Conservation (phyloP, 768 basidiomycete genomes). For the Hygrophorus pudorinus region DNA sequence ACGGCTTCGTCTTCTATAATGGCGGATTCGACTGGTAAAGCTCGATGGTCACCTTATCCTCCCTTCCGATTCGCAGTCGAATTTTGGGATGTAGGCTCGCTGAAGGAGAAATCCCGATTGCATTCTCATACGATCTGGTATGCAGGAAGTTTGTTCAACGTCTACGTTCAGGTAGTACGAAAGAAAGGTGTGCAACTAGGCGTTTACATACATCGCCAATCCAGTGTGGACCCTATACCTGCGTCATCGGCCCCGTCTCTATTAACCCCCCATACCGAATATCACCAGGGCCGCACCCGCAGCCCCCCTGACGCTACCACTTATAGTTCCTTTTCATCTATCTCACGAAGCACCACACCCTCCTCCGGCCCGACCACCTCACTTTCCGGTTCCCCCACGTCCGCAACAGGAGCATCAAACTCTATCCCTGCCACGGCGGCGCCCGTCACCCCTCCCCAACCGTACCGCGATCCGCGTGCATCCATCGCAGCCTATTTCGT, state of each 20-base stretch:
- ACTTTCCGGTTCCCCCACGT: constrained; percentile 11
- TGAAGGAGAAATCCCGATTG: constrained; percentile 77
- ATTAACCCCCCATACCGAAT: constrained; percentile 6
- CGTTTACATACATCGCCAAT: constrained; percentile 83
- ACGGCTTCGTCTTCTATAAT: constrained; percentile 31
- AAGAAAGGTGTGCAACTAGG: constrained; percentile 79
- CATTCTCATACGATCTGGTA: constrained; percentile 87
- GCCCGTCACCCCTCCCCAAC: constrained; percentile 44
- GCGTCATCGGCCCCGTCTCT: constrained; percentile 45
- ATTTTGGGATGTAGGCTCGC: constrained; percentile 76
- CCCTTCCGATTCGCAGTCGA: constrained; percentile 84
- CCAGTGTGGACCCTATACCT: constrained; percentile 72
- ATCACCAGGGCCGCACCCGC: constrained; percentile 16
- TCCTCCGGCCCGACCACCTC: constrained; percentile 7
- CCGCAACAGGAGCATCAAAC: not conserved
- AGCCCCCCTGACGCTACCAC: constrained; percentile 21
- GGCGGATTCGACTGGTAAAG: constrained; percentile 34
- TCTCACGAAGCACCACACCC: constrained; percentile 35
- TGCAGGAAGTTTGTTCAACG: constrained; percentile 80
- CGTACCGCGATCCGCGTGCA: constrained; percentile 68
- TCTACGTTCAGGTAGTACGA: constrained; percentile 81
- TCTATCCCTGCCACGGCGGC: constrained; percentile 34
- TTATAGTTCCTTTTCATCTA: constrained; percentile 37
- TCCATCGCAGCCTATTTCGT: constrained; percentile 73
- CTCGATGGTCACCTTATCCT: constrained; percentile 57